Conservation (phyloP, 306 rosid species). For the Vigna radiata region DNA sequence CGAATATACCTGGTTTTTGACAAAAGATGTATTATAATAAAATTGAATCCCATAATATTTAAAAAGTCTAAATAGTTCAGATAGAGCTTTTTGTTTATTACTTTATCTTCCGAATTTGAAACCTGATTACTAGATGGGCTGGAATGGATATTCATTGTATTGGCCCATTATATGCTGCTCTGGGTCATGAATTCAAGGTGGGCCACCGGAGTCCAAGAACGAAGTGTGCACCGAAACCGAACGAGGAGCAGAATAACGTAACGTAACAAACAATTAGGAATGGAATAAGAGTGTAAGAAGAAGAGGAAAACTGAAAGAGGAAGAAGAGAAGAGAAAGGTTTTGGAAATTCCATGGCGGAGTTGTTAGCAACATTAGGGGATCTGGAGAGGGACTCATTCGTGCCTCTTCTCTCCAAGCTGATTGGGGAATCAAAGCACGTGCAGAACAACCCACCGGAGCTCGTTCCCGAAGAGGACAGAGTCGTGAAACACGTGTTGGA, state of each 20-base stretch:
- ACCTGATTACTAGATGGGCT: not conserved
- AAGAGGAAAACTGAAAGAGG: not conserved
- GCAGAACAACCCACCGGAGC: constrained; percentile 89
- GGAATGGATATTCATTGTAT: not conserved
- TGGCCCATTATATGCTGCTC: not conserved
- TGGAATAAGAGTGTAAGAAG: not conserved
- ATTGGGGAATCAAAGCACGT: constrained; percentile 80
- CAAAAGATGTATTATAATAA: too few species aligned
- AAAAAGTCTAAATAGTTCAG: too few species aligned
- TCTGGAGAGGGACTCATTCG: constrained; percentile 67
- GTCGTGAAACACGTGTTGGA: constrained; percentile 72
- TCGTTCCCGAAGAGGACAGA: constrained; percentile 83
- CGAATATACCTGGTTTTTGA: too few species aligned
- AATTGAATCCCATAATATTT: too few species aligned
- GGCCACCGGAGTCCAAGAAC: not conserved
- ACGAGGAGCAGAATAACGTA: too few species aligned
- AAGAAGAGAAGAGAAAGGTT: not conserved
- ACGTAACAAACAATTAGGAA: not conserved
- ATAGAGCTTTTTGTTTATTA: too few species aligned
- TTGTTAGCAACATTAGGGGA: constrained; percentile 64
- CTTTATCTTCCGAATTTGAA: too few species aligned
- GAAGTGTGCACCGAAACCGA: not conserved
- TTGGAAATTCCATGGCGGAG: constrained; percentile 57
- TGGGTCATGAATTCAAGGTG: not conserved
- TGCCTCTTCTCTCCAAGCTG: constrained; percentile 70